phyloP scores from a whole-genome alignment of 2,329 filamentous ascomycete genomes.

The Metarhizium sp. region DNA sequence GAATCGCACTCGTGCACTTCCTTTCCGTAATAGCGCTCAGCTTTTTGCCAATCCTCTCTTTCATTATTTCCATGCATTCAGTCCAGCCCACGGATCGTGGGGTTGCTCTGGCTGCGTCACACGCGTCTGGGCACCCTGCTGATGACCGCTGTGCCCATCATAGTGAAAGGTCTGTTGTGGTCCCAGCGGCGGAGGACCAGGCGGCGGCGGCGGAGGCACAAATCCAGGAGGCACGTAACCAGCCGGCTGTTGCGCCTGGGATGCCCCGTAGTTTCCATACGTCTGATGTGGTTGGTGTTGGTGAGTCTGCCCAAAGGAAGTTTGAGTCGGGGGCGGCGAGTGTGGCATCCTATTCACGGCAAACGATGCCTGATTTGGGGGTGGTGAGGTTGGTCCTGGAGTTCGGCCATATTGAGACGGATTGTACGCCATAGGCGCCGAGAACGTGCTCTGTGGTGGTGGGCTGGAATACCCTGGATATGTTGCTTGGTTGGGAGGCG shows the following conservation, averaged over 20 bases:
- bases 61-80: conserved; percentile 38
- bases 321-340: conserved; percentile 52
- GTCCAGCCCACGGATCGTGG: conserved; percentile 42
- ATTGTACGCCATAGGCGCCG: conserved; percentile 42
- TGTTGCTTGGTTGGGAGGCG: conserved; percentile 37
- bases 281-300: conserved; percentile 36
- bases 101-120: conserved; percentile 26
- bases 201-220: conserved; percentile 54
- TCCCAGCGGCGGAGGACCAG: conserved; percentile 51
- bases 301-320: conserved; percentile 31
- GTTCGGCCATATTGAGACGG: conserved; percentile 51
- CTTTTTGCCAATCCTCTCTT: not conserved
- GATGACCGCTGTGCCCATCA: conserved; percentile 24
- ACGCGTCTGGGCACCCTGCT: not conserved
- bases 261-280: conserved; percentile 26
- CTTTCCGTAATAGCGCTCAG: not conserved
- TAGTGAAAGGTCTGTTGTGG: conserved; percentile 55
- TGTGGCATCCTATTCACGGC: conserved; percentile 31
- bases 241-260: conserved; percentile 16
- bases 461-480: conserved; percentile 33
- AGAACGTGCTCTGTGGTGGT: conserved; percentile 34
- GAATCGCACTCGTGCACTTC: not conserved
- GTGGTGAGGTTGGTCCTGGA: conserved; percentile 49
- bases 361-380: conserved; percentile 50
- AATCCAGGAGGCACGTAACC: conserved; percentile 46